phyloP scores from a whole-genome alignment of 345 rosid genomes.

The Arabis hirsuta region DNA sequence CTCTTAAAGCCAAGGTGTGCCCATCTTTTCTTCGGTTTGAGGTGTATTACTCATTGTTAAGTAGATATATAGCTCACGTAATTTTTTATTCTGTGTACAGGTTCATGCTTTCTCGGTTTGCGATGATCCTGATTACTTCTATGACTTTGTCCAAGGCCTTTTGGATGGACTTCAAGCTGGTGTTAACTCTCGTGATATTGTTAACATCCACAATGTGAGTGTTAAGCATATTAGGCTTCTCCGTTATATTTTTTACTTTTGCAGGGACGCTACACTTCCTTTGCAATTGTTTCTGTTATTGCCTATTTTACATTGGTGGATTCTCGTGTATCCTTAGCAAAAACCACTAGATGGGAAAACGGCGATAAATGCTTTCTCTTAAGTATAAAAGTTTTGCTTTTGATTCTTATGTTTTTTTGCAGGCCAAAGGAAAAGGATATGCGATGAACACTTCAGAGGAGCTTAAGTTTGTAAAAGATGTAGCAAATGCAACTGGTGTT shows the following conservation, averaged over 20 bases:
- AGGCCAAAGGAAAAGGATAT: slow-evolving; percentile 94
- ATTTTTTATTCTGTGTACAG: slow-evolving; percentile 47
- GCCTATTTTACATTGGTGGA: background rate
- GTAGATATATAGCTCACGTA: slow-evolving; percentile 19
- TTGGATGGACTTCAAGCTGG: slow-evolving; percentile 82
- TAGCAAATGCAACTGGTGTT: slow-evolving; percentile 77
- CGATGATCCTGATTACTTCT: slow-evolving; percentile 91
- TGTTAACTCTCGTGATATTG: slow-evolving; percentile 66
- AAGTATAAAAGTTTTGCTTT: background rate
- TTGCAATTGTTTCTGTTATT: background rate
- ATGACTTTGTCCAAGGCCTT: slow-evolving; percentile 81
- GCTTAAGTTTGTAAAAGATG: slow-evolving; percentile 76
- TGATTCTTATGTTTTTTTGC: slow-evolving; percentile 20
- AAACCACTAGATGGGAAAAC: background rate
- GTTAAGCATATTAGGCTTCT: slow-evolving; percentile 15
- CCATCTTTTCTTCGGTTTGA: slow-evolving; percentile 1
- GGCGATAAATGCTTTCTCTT: background rate
- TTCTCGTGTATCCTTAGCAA: background rate
- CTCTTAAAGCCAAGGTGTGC: slow-evolving; percentile 79
- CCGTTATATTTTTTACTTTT: background rate
- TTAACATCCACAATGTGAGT: slow-evolving; percentile 75
- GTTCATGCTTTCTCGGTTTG: slow-evolving; percentile 95
- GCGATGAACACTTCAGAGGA: slow-evolving; percentile 81
- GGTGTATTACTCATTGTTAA: background rate
- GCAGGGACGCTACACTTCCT: background rate